Evolutionary conservation across 208 protist genomes (phyloP).

Genomic region (Wallacemonas sp.): DNA sequence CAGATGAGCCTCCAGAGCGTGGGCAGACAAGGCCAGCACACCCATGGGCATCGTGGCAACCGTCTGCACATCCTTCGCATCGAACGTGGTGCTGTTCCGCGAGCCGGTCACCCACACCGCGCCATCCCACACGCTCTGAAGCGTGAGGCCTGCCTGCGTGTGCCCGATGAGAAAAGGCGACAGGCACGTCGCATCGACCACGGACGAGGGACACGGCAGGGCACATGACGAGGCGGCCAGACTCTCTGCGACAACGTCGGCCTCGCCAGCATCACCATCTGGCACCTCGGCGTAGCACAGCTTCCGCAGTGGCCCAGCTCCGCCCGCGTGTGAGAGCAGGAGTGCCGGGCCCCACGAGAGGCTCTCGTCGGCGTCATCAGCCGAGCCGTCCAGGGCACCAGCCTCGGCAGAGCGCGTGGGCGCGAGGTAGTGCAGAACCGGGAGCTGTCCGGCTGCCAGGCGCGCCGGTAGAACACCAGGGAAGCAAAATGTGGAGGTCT

Average conservation of each 20-base stretch:
- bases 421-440: not conserved
- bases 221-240: not conserved
- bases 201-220: slow-evolving; percentile 6
- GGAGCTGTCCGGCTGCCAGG: not conserved
- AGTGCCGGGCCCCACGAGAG: not conserved
- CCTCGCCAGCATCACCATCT: not conserved
- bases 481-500: not conserved
- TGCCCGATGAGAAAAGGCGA: slow-evolving; percentile 18
- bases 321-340: not conserved
- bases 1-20: slow-evolving; percentile 13
- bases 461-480: not conserved
- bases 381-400: too few relatives aligned
- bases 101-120: not conserved
- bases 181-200: slow-evolving; percentile 17
- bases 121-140: slow-evolving; percentile 3
- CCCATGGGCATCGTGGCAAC: slow-evolving; percentile 10
- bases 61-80: slow-evolving; percentile 1
- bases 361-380: too few relatives aligned
- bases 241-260: not conserved
- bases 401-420: too few relatives aligned
- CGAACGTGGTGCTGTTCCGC: slow-evolving; percentile 15
- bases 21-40: slow-evolving; percentile 10
- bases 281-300: not conserved
- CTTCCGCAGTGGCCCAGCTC: not conserved
- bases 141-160: slow-evolving; percentile 1